phyloP scores from a whole-genome alignment of 371 early-diverging fungal species.

The Dentiscutata heterogama region DNA sequence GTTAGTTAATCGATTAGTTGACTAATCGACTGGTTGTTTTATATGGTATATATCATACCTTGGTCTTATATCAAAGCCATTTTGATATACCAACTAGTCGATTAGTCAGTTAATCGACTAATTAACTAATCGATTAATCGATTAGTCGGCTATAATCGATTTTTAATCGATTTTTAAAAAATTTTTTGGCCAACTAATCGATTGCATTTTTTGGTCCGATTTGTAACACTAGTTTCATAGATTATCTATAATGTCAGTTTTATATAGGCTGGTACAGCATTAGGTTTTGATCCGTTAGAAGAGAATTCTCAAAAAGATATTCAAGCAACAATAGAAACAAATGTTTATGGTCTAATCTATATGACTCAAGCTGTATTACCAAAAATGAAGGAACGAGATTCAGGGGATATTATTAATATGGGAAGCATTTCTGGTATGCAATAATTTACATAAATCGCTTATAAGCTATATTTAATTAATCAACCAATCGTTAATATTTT shows the following conservation, averaged over 20 bases:
- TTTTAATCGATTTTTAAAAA: too few species aligned
- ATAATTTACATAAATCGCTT: slow-evolving; percentile 20
- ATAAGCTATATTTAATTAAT: slow-evolving; percentile 8
- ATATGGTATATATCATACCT: too few species aligned
- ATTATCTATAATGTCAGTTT: background rate
- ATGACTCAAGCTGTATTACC: slow-evolving; percentile 90
- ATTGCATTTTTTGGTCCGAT: too few species aligned
- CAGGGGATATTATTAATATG: slow-evolving; percentile 87
- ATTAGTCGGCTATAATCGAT: too few species aligned
- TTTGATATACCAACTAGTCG: too few species aligned
- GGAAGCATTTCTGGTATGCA: slow-evolving; percentile 80
- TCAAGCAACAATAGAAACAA: slow-evolving; percentile 90
- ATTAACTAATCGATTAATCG: too few species aligned
- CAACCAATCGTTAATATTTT: background rate
- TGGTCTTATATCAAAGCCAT: too few species aligned
- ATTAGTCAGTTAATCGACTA: too few species aligned
- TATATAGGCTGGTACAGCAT: slow-evolving; percentile 69
- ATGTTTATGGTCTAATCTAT: slow-evolving; percentile 86
- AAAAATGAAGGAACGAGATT: slow-evolving; percentile 78
- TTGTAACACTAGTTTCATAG: too few species aligned
- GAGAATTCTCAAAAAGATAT: slow-evolving; percentile 70
- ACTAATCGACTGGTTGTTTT: too few species aligned
- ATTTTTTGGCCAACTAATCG: too few species aligned
- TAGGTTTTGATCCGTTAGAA: slow-evolving; percentile 83
- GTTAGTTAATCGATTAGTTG: too few species aligned